phyloP scores from a whole-genome alignment of 352 stramenopile genomes.

The Elongisporangium undulatum region DNA sequence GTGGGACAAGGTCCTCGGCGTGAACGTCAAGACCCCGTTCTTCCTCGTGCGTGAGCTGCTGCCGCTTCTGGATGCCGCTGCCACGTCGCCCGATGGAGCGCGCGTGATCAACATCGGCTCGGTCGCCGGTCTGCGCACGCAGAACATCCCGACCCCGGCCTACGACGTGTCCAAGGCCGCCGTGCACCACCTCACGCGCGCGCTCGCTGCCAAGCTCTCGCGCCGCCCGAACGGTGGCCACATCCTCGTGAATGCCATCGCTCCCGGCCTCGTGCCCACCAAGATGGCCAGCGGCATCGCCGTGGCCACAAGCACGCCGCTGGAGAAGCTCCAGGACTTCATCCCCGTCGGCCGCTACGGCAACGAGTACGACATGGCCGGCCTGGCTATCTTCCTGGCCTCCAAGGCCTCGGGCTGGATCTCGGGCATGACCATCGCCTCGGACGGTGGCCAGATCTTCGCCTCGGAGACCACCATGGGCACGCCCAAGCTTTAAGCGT shows the following conservation, averaged over 20 bases:
- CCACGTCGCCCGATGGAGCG: conserved; percentile 33
- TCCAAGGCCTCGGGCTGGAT: conserved; percentile 89
- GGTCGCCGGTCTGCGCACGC: conserved; percentile 69
- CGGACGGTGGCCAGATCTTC: conserved; percentile 85
- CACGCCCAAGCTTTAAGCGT: conserved; percentile 11
- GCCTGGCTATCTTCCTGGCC: conserved; percentile 89
- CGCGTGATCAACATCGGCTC: conserved; percentile 79
- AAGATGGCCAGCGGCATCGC: conserved; percentile 87
- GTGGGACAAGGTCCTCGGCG: conserved; percentile 89
- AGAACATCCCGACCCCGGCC: conserved; percentile 88
- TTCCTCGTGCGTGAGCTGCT: conserved; percentile 90
- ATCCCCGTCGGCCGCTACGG: conserved; percentile 87
- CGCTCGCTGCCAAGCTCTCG: conserved; percentile 89
- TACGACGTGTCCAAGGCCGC: conserved; percentile 96
- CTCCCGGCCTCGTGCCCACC: conserved; percentile 89
- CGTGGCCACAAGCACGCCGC: conserved; percentile 30
- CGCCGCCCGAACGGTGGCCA: conserved; percentile 66
- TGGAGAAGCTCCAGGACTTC: conserved; percentile 55
- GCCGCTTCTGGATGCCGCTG: conserved; percentile 80
- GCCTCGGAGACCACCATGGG: conserved; percentile 42
- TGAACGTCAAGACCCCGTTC: conserved; percentile 96
- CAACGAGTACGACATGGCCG: conserved; percentile 89
- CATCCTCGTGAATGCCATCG: conserved; percentile 96
- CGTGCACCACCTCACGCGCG: conserved; percentile 91
- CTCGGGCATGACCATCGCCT: conserved; percentile 88